A percentile compares a stretch with the other conserved stretches of the same genome.
Conservation (phyloP, 208 protist species). For the Acanthamoeba sp. region DNA sequence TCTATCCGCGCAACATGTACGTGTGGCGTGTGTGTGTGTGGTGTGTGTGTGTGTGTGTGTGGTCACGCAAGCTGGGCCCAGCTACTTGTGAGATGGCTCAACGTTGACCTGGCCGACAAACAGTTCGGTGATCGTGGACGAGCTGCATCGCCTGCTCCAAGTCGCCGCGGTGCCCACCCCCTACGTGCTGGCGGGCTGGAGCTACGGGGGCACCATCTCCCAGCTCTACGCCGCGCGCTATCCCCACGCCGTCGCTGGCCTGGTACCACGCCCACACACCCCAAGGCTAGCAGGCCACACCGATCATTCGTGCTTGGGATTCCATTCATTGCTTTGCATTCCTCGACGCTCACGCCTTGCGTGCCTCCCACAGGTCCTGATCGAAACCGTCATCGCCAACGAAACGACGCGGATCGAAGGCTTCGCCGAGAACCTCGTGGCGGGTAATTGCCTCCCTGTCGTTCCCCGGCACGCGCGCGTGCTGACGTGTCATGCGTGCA, state of each 20-base stretch:
- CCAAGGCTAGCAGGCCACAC: too few relatives aligned
- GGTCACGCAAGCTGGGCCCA: too few relatives aligned
- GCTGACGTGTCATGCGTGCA: too few relatives aligned
- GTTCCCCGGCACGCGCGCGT: background rate
- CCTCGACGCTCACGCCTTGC: too few relatives aligned
- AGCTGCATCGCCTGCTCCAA: background rate
- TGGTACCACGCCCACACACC: too few relatives aligned
- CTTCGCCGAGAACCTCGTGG: background rate
- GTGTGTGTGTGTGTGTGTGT: background rate
- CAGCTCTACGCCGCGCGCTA: slow-evolving; percentile 6
- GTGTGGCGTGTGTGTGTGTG: background rate
- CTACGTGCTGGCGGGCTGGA: slow-evolving; percentile 12
- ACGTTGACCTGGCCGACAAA: background rate
- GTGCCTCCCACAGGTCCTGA: too few relatives aligned
- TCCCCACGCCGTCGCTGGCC: background rate
- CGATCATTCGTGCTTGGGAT: too few relatives aligned
- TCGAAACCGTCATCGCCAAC: background rate
- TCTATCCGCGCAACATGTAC: background rate
- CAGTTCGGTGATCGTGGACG: background rate
- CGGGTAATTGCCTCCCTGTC: too few relatives aligned
- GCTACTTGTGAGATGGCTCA: slow-evolving; percentile 11
- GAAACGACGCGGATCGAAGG: background rate
- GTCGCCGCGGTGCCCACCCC: background rate
- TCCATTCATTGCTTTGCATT: too few relatives aligned
- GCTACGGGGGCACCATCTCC: background rate